These are phyloP conservation scores for Lablab purpureus DNA, from an alignment of 306 rosid genomes.

Conservation along the genomic window DNA sequence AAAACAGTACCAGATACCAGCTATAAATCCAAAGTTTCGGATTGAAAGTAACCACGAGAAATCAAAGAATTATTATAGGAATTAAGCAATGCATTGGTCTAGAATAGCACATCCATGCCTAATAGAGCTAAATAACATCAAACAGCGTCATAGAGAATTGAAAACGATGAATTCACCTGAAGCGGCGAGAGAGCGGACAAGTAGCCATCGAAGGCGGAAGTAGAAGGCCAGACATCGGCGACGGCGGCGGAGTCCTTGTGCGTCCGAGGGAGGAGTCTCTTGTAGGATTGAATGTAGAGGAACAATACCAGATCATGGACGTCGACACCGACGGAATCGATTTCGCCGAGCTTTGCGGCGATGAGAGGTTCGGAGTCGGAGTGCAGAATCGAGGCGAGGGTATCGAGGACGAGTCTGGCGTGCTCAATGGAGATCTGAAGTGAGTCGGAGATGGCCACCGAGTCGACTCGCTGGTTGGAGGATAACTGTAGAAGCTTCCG, in stretches of 20 bases:
- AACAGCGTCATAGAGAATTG: not conserved
- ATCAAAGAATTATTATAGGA: not conserved
- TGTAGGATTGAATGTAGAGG: slow-evolving; percentile 93
- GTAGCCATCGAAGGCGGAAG: slow-evolving; percentile 97
- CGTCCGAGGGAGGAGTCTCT: slow-evolving; percentile 81
- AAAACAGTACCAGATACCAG: not conserved
- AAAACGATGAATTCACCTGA: slow-evolving; percentile 67
- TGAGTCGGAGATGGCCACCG: slow-evolving; percentile 67
- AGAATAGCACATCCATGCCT: not conserved
- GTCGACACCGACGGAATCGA: slow-evolving; percentile 68
- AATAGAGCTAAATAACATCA: not conserved
- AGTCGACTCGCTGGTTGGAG: slow-evolving; percentile 59
- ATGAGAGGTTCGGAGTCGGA: slow-evolving; percentile 77
- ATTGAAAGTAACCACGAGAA: slow-evolving; percentile 6
- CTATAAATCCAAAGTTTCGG: slow-evolving; percentile 7
- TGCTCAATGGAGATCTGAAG: slow-evolving; percentile 89
- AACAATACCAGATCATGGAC: slow-evolving; percentile 79
- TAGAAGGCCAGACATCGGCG: slow-evolving; percentile 98
- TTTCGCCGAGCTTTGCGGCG: slow-evolving; percentile 51
- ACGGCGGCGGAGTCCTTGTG: slow-evolving; percentile 95
- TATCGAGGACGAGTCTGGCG: slow-evolving; percentile 79
- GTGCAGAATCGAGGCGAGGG: slow-evolving; percentile 79
- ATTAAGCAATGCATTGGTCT: slow-evolving; percentile 36
- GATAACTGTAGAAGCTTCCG: slow-evolving; percentile 64
- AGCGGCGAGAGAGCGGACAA: slow-evolving; percentile 96